Conservation (phyloP, 257 asterid genomes). For the Fraxinus anomala region DNA sequence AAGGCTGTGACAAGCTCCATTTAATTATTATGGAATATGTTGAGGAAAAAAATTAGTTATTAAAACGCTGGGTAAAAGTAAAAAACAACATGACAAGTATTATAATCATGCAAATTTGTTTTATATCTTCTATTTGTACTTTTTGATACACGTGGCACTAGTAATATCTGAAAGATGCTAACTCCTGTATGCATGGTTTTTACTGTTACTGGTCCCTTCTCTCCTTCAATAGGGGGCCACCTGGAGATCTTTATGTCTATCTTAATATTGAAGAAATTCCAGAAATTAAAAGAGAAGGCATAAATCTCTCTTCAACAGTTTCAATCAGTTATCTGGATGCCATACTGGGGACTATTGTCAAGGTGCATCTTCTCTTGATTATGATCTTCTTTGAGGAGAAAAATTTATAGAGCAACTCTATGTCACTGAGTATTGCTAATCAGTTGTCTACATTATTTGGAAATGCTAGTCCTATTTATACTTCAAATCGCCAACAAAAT, state of each 20-base stretch:
- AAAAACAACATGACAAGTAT: background rate
- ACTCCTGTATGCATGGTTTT: slow-evolving; percentile 8
- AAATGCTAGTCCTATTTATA: background rate
- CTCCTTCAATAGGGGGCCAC: slow-evolving; percentile 58
- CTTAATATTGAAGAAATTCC: slow-evolving; percentile 90
- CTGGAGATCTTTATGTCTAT: slow-evolving; percentile 97
- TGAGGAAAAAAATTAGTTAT: background rate
- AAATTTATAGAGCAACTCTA: background rate
- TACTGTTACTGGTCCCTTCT: slow-evolving; percentile 22
- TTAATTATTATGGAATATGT: background rate
- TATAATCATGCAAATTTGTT: background rate
- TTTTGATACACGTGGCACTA: background rate
- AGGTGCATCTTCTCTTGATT: slow-evolving; percentile 50
- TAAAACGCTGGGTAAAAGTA: background rate
- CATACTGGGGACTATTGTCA: slow-evolving; percentile 68
- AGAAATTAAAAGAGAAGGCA: slow-evolving; percentile 97
- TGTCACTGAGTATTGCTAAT: background rate
- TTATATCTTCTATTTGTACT: background rate
- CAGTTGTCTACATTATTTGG: background rate
- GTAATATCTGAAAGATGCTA: background rate
- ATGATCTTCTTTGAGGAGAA: background rate
- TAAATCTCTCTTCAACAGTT: slow-evolving; percentile 77
- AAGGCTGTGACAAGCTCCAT: background rate
- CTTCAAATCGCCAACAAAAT: background rate
- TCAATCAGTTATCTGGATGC: slow-evolving; percentile 90